Evolutionary conservation across 495 filamentous ascomycete genomes (phyloP).

Genomic region (Penicillium crystallinum): DNA sequence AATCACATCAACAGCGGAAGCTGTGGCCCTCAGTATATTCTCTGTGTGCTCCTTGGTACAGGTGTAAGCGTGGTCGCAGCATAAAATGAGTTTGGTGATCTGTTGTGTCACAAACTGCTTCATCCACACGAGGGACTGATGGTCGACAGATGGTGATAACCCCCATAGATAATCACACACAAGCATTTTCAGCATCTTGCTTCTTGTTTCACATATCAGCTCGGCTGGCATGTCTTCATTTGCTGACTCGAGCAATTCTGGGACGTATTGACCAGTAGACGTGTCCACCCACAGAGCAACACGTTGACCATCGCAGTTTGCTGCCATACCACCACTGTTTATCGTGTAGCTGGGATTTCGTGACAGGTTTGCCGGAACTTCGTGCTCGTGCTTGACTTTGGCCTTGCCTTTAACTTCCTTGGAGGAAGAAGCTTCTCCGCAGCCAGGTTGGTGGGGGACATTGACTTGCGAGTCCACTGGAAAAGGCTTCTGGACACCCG

Average conservation of each 20-base stretch:
- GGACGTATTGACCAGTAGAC: not conserved
- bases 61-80: not conserved
- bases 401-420: not conserved
- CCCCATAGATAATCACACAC: not conserved
- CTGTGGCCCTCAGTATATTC: too few species aligned
- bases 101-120: not conserved
- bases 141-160: not conserved
- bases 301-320: not conserved
- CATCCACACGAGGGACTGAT: not conserved
- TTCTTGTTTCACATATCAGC: not conserved
- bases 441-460: not conserved
- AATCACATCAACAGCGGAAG: too few species aligned
- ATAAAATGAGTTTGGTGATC: not conserved
- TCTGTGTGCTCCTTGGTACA: not conserved
- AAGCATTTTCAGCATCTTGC: not conserved
- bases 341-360: not conserved
- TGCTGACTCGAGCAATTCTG: too few species aligned
- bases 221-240: not conserved
- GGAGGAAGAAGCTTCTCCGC: not conserved
- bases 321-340: not conserved
- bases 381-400: too few species aligned
- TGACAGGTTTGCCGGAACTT: not conserved
- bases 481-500: too few species aligned
- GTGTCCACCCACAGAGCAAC: not conserved
- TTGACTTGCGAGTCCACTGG: not conserved